Evolutionary conservation across 441 rosid genomes (phyloP), one percentile per base, ranked within the genome.

Genomic region (Arabidopsis hybrid): DNA sequence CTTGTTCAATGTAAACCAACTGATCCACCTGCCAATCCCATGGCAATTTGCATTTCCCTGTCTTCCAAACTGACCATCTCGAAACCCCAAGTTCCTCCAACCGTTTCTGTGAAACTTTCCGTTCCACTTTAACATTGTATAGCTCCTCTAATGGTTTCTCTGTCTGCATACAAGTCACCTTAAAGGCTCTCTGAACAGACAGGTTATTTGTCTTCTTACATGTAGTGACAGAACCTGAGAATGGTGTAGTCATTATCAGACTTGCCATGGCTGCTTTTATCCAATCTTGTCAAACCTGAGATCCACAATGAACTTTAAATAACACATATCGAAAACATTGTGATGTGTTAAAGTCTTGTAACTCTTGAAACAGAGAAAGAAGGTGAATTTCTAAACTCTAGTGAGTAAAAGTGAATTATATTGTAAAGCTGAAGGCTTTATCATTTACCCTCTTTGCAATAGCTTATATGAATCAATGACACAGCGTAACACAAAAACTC

Each of bases 11-110:
- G 81, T 92, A 95, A 56, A 95, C 99, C 74, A 92, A 69, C 85
- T 92, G 99, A 73, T 95, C 98, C 45, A 85, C 97, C 60, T 91
- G 97, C 99, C 98, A 95, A 75, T 92, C 98, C 96, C 98, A 91
- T 0, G 99, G 92, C 65, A 95, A 55, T 72, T 81, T 86, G 85
- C 92, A 86, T 46, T 89, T 89, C 16, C 92, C 96, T 0, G 98
- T 95, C 83, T 91, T 92, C 99, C 98, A 89, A 61, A 79, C 72
- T 6, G 99, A 91, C 98, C 99, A 92, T 81, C 78, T 85, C 4
- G 96, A 89, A 18, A 95, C 98, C n/a, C 92, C 92, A 0, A 95
- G 90, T 78, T 91, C 87, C 13, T 71, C 79, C 32, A 92, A 81
- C 70, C 91, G 85, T 60, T 79, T 79, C 5, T 61, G 57, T 0